Base-by-base conservation (phyloP, 495 filamentous ascomycete species). In the Penicillium alfredii region DNA sequence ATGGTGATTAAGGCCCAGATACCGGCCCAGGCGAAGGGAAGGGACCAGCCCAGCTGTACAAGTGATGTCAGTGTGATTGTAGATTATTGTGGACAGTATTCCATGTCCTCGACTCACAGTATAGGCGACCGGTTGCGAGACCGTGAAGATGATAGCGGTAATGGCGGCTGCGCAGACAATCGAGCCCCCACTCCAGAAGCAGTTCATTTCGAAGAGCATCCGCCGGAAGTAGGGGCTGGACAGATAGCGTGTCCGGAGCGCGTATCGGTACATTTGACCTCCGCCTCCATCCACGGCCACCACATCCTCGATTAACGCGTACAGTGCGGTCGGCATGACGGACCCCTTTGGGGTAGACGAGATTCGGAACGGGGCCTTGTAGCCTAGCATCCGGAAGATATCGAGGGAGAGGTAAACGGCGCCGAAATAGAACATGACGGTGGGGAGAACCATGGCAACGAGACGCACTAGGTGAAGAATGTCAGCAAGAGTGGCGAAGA, bases 241-340 rank as follows among this genome's bases (percentile, higher is more conserved):
- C 15, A 84, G 67, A 46, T 88, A 93, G 40, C 86, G 68, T 6
- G 64, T 72, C 33, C 78, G 71, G 10, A 88, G 53, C 0, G 74
- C 70, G 40, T 76, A 66, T 34, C 86, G 66, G 47, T 81, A 93
- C 7, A 71, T 73, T 30, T 75, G 72, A 0, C 83, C 84, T 2
- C 78, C 84, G 5, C 72, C 76, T 11, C 84, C 85, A 45, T 90
- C 85, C 3, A 90, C 86, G 0, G 81, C 83, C 1, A 85, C 71
- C 8, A 90, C 76, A 45, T 93, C 86, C 55, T 93, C 86, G 27
- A 92, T 79, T 13, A 88, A 63, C 4, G 77, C 80, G 47, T 86
- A 83, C 18, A 89, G 66, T 14, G 81, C 71, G 7, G 86, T 85
- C 6, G 76, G 79, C 46, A 84, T 73, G 16, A 67, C 69, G 13